Base-by-base conservation (phyloP, 139 green algal genomes). In the Picochlorum sp. region DNA sequence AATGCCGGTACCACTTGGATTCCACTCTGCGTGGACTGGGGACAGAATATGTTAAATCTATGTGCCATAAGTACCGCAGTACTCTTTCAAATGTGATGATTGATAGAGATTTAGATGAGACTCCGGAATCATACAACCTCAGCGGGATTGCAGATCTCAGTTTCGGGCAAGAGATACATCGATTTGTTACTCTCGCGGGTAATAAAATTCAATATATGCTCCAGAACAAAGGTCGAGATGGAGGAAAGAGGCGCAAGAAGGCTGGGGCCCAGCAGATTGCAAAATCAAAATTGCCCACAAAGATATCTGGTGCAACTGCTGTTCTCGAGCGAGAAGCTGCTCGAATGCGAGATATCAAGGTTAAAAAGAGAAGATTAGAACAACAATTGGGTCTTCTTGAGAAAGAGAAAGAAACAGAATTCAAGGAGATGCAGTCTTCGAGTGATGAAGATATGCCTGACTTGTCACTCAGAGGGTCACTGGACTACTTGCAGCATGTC, bases 101-200 rank as follows among this genome's bases (percentile, higher is more conserved):
- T 47, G 23, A 45, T 14, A 10, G 13, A 20, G 7, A 34, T 23
- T 20, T 51, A 9, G 34, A 34, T 21, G 30, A 18, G 13, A 37
- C 11, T 15, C 64, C 15, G 16, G 18, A 45, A 21, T 20, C 54
- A n/a, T 23, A 20, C 18, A 26, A 32, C 20, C 62, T 24, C 37
- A 54, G 67, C 34, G 65, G 54, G 13, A 67, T 76, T 15, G 70
- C 70, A 18, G 70, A 77, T 63, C 44, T 77, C 18, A 18, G 14
- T 51, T 13, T 9, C 67, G 30, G 63, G 55, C 15, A 30, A 18
- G 51, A 59, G 20, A 38, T 59, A 18, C 21, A 59, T 38, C 23
- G 51, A 37, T 34, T 59, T 14, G 21, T 38, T 15, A 59, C 21
- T 6, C 21, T 59, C 6, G 47, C 47, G n/a, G 16, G 18, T 37